Conservation (phyloP, 2,329 filamentous ascomycete species). For the Samsoniella hepiali region DNA sequence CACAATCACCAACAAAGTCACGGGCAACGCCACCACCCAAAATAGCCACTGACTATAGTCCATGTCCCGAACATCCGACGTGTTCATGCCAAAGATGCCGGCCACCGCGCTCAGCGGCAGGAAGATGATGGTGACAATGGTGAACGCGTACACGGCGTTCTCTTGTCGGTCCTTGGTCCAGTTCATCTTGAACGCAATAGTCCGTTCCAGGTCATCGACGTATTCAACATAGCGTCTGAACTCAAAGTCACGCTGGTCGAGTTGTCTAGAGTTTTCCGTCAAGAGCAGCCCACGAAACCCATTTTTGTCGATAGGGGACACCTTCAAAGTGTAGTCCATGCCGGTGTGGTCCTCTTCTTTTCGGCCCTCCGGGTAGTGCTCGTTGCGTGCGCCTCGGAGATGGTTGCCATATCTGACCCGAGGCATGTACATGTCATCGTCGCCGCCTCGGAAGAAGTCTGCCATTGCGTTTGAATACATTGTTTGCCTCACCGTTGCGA, state of each 20-base stretch:
- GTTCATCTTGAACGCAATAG: slow-evolving; percentile 35
- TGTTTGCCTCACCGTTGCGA: slow-evolving; percentile 28
- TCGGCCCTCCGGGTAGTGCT: slow-evolving; percentile 24
- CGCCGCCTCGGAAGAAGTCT: slow-evolving; percentile 20
- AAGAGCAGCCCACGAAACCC: slow-evolving; percentile 39
- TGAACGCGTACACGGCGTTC: slow-evolving; percentile 48
- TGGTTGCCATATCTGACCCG: neutral
- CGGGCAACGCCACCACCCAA: slow-evolving; percentile 47
- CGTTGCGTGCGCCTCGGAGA: slow-evolving; percentile 8
- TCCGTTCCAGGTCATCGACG: slow-evolving; percentile 30
- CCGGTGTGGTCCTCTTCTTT: slow-evolving; percentile 19
- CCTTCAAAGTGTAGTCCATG: slow-evolving; percentile 31
- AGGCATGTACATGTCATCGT: slow-evolving; percentile 15
- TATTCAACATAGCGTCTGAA: slow-evolving; percentile 31
- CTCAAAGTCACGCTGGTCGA: slow-evolving; percentile 38
- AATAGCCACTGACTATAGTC: slow-evolving; percentile 47
- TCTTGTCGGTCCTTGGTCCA: slow-evolving; percentile 44
- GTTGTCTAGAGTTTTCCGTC: slow-evolving; percentile 36
- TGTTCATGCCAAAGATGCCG: slow-evolving; percentile 54
- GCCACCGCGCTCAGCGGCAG: slow-evolving; percentile 45
- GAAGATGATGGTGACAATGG: slow-evolving; percentile 48
- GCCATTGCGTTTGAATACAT: slow-evolving; percentile 22
- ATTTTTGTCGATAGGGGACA: slow-evolving; percentile 36
- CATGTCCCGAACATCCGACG: slow-evolving; percentile 48
- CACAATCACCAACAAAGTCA: slow-evolving; percentile 41